Conservation (phyloP, 2,329 filamentous ascomycete genomes). For the Sclerotinia borealis region DNA sequence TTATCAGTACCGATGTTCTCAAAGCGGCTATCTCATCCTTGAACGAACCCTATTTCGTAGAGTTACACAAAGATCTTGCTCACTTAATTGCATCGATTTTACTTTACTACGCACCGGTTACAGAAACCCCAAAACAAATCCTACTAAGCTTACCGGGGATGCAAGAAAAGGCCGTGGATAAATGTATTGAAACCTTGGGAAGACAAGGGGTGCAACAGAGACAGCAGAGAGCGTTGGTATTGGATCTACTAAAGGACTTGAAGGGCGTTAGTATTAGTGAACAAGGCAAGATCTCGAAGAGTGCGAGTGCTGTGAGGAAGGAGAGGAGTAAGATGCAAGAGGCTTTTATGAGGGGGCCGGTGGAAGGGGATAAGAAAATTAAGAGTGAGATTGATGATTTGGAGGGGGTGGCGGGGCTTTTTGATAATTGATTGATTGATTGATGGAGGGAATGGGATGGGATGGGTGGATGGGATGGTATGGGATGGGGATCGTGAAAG, state of each 20-base stretch:
- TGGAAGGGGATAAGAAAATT: conserved; percentile 14
- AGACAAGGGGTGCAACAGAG: conserved; percentile 57
- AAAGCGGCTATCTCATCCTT: conserved; percentile 85
- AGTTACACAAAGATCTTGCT: conserved; percentile 88
- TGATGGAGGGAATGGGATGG: not conserved
- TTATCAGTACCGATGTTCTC: conserved; percentile 81
- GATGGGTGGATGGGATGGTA: not conserved
- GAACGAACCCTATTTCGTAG: conserved; percentile 94
- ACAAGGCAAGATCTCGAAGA: conserved; percentile 73
- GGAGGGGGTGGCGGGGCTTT: conserved; percentile 31
- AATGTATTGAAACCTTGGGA: conserved; percentile 54
- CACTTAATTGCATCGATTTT: conserved; percentile 82
- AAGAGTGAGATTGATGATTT: conserved; percentile 16
- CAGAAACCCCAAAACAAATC: conserved; percentile 64
- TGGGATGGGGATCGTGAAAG: not conserved
- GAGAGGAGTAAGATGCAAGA: conserved; percentile 56
- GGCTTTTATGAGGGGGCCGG: conserved; percentile 52
- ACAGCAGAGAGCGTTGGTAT: conserved; percentile 71
- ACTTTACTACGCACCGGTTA: conserved; percentile 64
- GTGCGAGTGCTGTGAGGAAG: conserved; percentile 39
- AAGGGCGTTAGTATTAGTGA: conserved; percentile 90
- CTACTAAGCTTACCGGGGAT: conserved; percentile 78
- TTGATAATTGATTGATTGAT: conserved; percentile 14
- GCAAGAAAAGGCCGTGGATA: conserved; percentile 58
- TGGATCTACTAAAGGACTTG: conserved; percentile 79